Conservation (phyloP, 495 filamentous ascomycete genomes). For the Hypoxylon fuscum region DNA sequence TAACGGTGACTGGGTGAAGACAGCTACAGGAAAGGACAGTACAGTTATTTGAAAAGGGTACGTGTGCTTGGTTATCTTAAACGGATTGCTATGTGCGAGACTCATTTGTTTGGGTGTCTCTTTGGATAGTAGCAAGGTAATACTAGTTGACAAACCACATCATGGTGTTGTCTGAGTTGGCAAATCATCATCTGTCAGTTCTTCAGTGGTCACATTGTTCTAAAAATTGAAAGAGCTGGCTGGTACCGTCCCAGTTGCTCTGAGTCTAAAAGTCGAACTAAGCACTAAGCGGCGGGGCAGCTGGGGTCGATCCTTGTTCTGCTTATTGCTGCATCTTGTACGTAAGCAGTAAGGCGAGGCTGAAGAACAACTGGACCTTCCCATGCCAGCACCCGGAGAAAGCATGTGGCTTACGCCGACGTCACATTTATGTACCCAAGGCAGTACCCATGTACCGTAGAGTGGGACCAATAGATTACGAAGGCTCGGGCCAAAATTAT, state of each 20-base stretch:
- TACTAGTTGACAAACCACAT: constrained; percentile 8
- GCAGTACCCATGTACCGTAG: background rate
- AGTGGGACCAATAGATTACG: too few relatives aligned
- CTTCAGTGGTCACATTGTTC: constrained; percentile 29
- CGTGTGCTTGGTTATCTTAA: too few relatives aligned
- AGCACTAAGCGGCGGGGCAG: constrained; percentile 21
- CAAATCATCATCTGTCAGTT: constrained; percentile 30
- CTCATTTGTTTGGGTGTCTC: background rate
- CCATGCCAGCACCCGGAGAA: too few relatives aligned
- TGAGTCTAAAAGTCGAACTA: too few relatives aligned
- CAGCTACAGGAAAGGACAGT: background rate
- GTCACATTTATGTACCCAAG: constrained; percentile 1
- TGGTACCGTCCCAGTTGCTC: background rate
- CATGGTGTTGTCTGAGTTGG: constrained; percentile 25
- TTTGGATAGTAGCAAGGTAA: constrained; percentile 19
- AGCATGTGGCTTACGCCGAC: constrained; percentile 24
- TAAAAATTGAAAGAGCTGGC: too few relatives aligned
- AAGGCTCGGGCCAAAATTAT: too few relatives aligned
- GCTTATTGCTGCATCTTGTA: background rate
- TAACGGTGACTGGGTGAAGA: too few relatives aligned
- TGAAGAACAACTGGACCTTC: constrained; percentile 17
- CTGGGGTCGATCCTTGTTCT: constrained; percentile 1
- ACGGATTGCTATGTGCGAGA: too few relatives aligned
- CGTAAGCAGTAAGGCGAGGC: constrained; percentile 33
- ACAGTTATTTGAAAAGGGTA: background rate